A percentile compares a stretch with the other conserved stretches of the same genome.
Conservation (phyloP, 805 yeast species). For the Wickerhamomyces silvicola region DNA sequence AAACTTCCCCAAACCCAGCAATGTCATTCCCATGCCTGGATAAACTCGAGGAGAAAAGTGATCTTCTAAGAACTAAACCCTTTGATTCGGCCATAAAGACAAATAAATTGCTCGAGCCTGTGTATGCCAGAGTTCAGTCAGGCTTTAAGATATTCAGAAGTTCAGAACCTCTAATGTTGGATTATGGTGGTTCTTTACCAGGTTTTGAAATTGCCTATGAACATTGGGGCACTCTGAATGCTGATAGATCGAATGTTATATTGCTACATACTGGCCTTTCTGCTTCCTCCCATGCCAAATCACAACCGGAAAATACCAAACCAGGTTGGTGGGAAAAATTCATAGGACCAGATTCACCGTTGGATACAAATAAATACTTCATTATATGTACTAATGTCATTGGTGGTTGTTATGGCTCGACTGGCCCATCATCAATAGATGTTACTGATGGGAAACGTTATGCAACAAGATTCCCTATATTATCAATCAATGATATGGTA, state of each 20-base stretch:
- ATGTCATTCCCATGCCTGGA: constrained; percentile 84
- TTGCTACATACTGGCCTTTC: constrained; percentile 86
- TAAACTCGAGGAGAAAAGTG: constrained; percentile 53
- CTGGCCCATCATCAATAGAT: constrained; percentile 82
- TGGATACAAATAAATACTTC: constrained; percentile 79
- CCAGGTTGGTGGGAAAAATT: constrained; percentile 97
- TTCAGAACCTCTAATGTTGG: constrained; percentile 58
- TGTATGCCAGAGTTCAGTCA: constrained; percentile 60
- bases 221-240: constrained; percentile 78
- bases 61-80: constrained; percentile 14
- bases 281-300: constrained; percentile 90
- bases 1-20: constrained; percentile 62
- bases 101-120: constrained; percentile 75
- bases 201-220: constrained; percentile 84
- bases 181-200: constrained; percentile 75
- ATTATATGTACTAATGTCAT: constrained; percentile 86
- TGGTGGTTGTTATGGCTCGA: constrained; percentile 93
- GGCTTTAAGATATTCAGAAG: constrained; percentile 61
- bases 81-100: constrained; percentile 12
- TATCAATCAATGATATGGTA: constrained; percentile 85
- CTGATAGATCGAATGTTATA: constrained; percentile 61
- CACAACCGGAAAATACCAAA: constrained; percentile 59
- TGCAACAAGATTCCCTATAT: constrained; percentile 83
- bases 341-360: constrained; percentile 71
- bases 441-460: constrained; percentile 63